Percentiles rank a stretch among this genome's conserved stretches.
These are phyloP conservation scores for Schrenkiella parvula DNA, from an alignment of 345 rosid genomes.

Conservation along the genomic window DNA sequence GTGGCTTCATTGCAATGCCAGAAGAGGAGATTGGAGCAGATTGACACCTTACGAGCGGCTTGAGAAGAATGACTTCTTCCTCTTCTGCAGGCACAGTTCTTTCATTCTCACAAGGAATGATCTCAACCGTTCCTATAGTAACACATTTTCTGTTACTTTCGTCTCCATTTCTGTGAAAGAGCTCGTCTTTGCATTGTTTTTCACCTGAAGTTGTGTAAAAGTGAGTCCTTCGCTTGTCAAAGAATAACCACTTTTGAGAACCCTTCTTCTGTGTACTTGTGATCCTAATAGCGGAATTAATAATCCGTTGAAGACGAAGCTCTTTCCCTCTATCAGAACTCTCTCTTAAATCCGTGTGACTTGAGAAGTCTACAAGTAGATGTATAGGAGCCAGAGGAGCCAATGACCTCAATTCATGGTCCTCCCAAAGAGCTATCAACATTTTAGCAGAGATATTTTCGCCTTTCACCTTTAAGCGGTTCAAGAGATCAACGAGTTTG, in stretches of 20 bases:
- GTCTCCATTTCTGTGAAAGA: conserved; percentile 25
- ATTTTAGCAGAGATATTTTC: conserved; percentile 19
- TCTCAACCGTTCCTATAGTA: conserved; percentile 15
- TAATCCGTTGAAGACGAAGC: conserved; percentile 53
- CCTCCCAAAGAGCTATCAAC: conserved; percentile 77
- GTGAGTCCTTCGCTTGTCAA: conserved; percentile 33
- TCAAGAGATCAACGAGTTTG: conserved; percentile 45
- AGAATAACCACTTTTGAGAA: conserved; percentile 52
- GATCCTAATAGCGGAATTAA: conserved; percentile 54
- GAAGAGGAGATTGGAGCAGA: conserved; percentile 66
- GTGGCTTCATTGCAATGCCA: conserved; percentile 25
- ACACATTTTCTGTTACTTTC: conserved; percentile 6
- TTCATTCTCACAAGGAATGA: conserved; percentile 25
- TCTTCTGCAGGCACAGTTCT: conserved; percentile 58
- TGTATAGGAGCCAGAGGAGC: conserved; percentile 53
- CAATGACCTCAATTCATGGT: conserved; percentile 77
- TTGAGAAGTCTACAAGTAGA: conserved; percentile 51
- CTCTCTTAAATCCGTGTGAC: conserved; percentile 35
- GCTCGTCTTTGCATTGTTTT: conserved; percentile 18
- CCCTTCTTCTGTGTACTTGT: conserved; percentile 41
- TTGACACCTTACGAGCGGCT: conserved; percentile 80
- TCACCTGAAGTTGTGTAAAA: conserved; percentile 35
- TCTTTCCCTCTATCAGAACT: conserved; percentile 42
- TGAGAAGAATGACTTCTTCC: conserved; percentile 93
- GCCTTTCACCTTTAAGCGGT: conserved; percentile 32